Conservation (phyloP, 2,329 filamentous ascomycete genomes). For the Plenodomus tracheiphilus region DNA sequence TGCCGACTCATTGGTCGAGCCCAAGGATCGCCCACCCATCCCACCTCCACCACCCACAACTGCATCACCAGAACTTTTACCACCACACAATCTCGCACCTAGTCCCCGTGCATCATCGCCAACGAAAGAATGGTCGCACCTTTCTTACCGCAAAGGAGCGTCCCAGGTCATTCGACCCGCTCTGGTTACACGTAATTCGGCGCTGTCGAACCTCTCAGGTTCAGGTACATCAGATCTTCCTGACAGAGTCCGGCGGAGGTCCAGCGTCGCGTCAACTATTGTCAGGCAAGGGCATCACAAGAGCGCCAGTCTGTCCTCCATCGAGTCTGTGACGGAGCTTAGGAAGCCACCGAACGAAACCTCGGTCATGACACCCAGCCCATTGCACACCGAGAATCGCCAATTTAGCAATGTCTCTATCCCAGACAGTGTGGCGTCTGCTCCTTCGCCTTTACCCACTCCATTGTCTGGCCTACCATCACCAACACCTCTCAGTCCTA, state of each 20-base stretch:
- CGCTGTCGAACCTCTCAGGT: conserved; percentile 37
- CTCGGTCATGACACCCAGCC: conserved; percentile 27
- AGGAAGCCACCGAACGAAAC: conserved; percentile 30
- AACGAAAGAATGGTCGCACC: conserved; percentile 52
- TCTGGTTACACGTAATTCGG: conserved; percentile 34
- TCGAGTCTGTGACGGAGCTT: conserved; percentile 47
- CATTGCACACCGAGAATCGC: conserved; percentile 41
- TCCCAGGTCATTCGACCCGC: conserved; percentile 53
- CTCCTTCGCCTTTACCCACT: conserved; percentile 26
- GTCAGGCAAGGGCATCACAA: conserved; percentile 41
- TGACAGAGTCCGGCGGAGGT: conserved; percentile 33
- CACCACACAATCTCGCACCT: conserved; percentile 12
- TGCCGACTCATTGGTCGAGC: conserved; percentile 59
- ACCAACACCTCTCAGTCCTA: conserved; percentile 57
- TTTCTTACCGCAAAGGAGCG: conserved; percentile 54
- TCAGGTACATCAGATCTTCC: conserved; percentile 25
- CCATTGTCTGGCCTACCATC: conserved; percentile 30
- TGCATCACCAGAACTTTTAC: conserved; percentile 30
- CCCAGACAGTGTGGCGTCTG: conserved; percentile 31
- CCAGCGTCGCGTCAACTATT: conserved; percentile 36
- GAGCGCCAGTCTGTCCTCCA: conserved; percentile 51
- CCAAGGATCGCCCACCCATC: conserved; percentile 39
- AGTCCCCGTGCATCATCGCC: conserved; percentile 48
- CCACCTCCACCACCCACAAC: conserved; percentile 35
- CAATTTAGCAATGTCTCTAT: conserved; percentile 28